phyloP scores from a whole-genome alignment of 164 flowering plant species.

The Euptelea pleiosperma region DNA sequence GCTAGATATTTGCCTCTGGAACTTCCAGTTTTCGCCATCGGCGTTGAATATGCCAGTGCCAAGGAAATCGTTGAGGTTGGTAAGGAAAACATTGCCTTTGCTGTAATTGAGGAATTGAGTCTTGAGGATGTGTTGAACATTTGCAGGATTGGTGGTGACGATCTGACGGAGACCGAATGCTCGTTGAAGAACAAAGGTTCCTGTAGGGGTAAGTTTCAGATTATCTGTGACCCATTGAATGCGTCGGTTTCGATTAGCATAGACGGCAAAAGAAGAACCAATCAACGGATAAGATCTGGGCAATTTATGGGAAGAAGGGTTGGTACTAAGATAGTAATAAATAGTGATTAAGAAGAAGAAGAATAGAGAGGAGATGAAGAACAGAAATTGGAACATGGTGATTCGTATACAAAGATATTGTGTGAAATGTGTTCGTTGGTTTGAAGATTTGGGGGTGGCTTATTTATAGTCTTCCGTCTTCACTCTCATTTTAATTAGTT shows the following conservation, averaged over 20 bases:
- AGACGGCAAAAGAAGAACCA: constrained; percentile 24
- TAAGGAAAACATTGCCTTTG: constrained; percentile 21
- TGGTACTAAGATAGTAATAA: too few species aligned
- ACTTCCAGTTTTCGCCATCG: constrained; percentile 47
- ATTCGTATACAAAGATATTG: too few species aligned
- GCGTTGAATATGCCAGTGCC: constrained; percentile 39
- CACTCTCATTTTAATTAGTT: too few species aligned
- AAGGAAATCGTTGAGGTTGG: constrained; percentile 26
- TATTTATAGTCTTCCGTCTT: too few species aligned
- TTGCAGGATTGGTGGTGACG: constrained; percentile 41
- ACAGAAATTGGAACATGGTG: too few species aligned
- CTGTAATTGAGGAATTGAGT: constrained; percentile 32
- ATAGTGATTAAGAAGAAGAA: too few species aligned
- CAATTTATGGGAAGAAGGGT: not conserved
- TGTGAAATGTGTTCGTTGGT: too few species aligned
- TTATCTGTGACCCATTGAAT: constrained; percentile 26
- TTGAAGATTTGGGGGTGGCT: too few species aligned
- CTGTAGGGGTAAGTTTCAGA: constrained; percentile 23
- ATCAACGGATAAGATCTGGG: constrained; percentile 40
- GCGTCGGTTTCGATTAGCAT: constrained; percentile 6
- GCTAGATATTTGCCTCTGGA: constrained; percentile 41
- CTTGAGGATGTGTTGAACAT: constrained; percentile 50
- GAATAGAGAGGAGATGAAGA: too few species aligned
- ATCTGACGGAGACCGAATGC: constrained; percentile 13
- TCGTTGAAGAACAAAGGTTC: constrained; percentile 32